Evolutionary conservation across 2,329 filamentous ascomycete species (phyloP), one percentile per base, ranked within the genome.

Genomic region (Didymellaceae sp.): DNA sequence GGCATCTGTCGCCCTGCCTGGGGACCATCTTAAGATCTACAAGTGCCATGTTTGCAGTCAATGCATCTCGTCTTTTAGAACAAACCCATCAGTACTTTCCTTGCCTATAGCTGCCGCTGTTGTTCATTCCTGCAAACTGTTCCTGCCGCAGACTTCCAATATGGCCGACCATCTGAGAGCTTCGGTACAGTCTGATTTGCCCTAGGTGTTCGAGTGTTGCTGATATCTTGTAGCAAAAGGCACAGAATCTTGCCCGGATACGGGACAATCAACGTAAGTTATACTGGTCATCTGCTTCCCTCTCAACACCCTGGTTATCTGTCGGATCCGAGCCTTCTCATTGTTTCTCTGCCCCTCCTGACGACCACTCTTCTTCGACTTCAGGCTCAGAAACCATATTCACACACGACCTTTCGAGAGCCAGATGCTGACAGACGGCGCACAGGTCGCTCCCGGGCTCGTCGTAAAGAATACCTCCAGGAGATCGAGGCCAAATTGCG

Each of bases 381-480:
- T n/a, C n/a, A n/a, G n/a, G n/a, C n/a, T n/a, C 13, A 16, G 10
- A 7, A 14, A 22, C 6, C 20, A 11, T 8, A 24, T 2, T 13
- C 3, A 18, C n/a, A 22, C 3, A 14, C 7, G 22, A 38, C n/a
- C 8, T 17, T 4, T 3, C n/a, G 18, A 6, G 13, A 41, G 6
- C 14, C 4, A 14, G 2, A 6, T 18, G 21, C 62, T 65, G 18
- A 65, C 44, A 21, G 10, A 21, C 9, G 7, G 6, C 20, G 1
- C 6, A 39, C 44, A 72, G 68, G 88, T 47, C 84, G 88, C 55
- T 90, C 86, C n/a, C 84, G 89, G 44, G 87, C 87, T 35, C 82
- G 88, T 26, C 81, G 86, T 57, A 89, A 88, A 75, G 87, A 90
- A 65, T 90, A 91, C 66, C 75, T 90, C 30, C 78, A 85, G 54